Conservation (phyloP, 1,284 basidiomycete genomes). For the Austroboletus rostrupii region DNA sequence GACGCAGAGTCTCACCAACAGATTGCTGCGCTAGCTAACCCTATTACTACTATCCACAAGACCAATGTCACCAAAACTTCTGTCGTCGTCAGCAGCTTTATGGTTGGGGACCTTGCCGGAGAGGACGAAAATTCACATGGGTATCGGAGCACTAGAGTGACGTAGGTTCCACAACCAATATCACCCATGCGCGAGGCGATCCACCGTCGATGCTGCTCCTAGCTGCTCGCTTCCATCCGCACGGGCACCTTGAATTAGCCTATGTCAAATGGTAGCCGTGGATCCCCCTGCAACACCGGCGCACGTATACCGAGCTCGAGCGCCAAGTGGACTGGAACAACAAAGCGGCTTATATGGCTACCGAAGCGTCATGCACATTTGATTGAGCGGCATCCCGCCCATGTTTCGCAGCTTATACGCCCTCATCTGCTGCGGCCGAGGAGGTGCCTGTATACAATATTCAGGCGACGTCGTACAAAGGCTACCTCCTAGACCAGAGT, state of each 20-base stretch:
- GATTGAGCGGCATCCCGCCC: slow-evolving; percentile 37
- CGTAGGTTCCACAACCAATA: too few relatives aligned
- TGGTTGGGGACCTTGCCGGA: too few relatives aligned
- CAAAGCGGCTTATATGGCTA: slow-evolving; percentile 46
- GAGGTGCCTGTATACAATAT: slow-evolving; percentile 30
- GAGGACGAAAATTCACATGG: too few relatives aligned
- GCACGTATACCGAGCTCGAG: slow-evolving; percentile 35
- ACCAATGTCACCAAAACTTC: too few relatives aligned
- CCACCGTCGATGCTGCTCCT: slow-evolving; percentile 38
- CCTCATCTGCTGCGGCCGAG: slow-evolving; percentile 44
- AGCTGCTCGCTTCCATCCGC: slow-evolving; percentile 38
- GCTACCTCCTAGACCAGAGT: slow-evolving; percentile 23
- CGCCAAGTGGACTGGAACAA: neutral
- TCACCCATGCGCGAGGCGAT: slow-evolving; percentile 25
- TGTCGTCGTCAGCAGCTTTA: too few relatives aligned
- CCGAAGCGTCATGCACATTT: slow-evolving; percentile 41
- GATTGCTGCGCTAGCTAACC: too few relatives aligned
- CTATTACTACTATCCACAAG: too few relatives aligned
- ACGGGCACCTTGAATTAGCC: slow-evolving; percentile 39
- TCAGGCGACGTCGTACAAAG: slow-evolving; percentile 12
- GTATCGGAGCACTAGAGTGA: too few relatives aligned
- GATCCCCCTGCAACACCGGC: slow-evolving; percentile 43
- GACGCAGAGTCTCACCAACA: too few relatives aligned
- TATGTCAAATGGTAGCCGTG: slow-evolving; percentile 37
- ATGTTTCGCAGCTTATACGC: slow-evolving; percentile 59